phyloP scores from a whole-genome alignment of 495 filamentous ascomycete genomes.

The Podospora australis region DNA sequence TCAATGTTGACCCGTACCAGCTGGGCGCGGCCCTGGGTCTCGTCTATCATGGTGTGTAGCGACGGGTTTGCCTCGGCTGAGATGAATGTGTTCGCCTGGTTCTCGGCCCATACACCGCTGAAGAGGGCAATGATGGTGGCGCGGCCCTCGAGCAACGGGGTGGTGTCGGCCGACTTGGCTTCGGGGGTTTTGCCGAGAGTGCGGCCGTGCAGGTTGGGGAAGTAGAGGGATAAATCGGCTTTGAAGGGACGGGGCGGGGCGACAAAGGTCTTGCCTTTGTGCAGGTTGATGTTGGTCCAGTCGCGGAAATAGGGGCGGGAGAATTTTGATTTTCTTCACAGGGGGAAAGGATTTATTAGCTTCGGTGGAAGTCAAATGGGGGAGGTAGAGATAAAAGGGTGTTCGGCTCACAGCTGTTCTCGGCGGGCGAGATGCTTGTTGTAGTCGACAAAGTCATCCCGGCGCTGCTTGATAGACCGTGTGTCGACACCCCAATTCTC shows the following conservation, averaged over 20 bases:
- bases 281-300: slow-evolving; percentile 73
- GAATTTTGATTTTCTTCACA: slow-evolving; percentile 49
- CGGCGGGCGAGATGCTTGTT: slow-evolving; percentile 72
- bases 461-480: slow-evolving; percentile 58
- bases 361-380: background rate
- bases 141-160: slow-evolving; percentile 58
- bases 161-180: slow-evolving; percentile 54
- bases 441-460: slow-evolving; percentile 77
- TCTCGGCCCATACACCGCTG: slow-evolving; percentile 75
- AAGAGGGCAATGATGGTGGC: slow-evolving; percentile 76
- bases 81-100: slow-evolving; percentile 68
- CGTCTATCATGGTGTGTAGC: slow-evolving; percentile 47
- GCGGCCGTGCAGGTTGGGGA: slow-evolving; percentile 81
- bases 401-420: slow-evolving; percentile 55
- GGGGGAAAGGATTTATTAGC: background rate
- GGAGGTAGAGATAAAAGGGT: background rate
- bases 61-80: slow-evolving; percentile 56
- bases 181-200: slow-evolving; percentile 51
- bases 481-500: slow-evolving; percentile 73
- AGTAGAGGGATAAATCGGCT: slow-evolving; percentile 70
- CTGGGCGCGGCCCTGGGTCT: slow-evolving; percentile 51
- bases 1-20: slow-evolving; percentile 81
- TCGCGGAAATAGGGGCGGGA: slow-evolving; percentile 87
- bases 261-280: slow-evolving; percentile 83
- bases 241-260: slow-evolving; percentile 72